These are phyloP conservation scores for Combretum micranthum DNA, from an alignment of 345 rosid genomes.

Conservation along the genomic window DNA sequence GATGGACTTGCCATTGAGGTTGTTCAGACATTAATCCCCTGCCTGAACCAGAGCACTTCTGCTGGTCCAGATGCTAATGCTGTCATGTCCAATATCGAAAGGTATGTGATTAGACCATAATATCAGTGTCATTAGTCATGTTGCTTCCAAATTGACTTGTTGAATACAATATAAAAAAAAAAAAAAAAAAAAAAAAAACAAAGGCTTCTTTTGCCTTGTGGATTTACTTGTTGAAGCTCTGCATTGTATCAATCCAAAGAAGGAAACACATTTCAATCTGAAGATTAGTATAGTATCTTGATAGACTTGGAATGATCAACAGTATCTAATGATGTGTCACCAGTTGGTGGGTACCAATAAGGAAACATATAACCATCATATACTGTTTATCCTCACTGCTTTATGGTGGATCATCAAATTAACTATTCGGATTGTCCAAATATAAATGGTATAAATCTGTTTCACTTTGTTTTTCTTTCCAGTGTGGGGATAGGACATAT, in stretches of 20 bases:
- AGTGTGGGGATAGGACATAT: neutral
- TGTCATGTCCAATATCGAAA: slow-evolving; percentile 58
- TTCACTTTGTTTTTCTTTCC: neutral
- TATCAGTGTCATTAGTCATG: too few relatives aligned
- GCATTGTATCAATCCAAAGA: neutral
- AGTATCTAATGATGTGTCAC: too few relatives aligned
- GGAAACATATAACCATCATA: too few relatives aligned
- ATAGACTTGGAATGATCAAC: too few relatives aligned
- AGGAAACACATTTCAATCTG: slow-evolving; percentile 1
- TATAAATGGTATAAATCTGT: neutral
- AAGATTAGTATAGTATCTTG: neutral
- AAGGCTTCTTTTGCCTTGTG: too few relatives aligned
- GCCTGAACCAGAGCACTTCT: slow-evolving; percentile 30
- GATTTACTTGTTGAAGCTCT: too few relatives aligned
- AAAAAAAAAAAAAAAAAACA: too few relatives aligned
- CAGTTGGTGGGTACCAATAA: too few relatives aligned
- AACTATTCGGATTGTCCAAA: neutral
- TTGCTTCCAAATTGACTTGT: too few relatives aligned
- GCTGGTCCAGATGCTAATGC: slow-evolving; percentile 31
- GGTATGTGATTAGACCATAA: slow-evolving; percentile 25
- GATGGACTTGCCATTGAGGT: slow-evolving; percentile 61
- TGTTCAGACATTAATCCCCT: slow-evolving; percentile 73
- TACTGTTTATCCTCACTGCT: too few relatives aligned
- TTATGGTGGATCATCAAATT: too few relatives aligned
- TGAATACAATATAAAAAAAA: too few relatives aligned